Evolutionary conservation across 331 rosid species (phyloP).

Genomic region (Acacia concinna): DNA sequence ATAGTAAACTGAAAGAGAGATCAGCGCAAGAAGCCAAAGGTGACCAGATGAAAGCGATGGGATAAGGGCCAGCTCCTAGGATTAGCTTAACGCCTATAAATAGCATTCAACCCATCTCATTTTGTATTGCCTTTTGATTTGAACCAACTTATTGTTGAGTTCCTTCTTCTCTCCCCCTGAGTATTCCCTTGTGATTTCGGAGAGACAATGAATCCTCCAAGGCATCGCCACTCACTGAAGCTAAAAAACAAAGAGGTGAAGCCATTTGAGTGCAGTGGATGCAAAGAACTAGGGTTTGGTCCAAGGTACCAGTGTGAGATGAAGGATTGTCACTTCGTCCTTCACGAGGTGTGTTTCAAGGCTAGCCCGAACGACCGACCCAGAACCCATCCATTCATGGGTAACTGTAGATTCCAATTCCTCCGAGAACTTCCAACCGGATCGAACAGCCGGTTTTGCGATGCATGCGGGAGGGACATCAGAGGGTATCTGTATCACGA

Average conservation of each 20-base stretch:
- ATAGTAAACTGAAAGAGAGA: neutral
- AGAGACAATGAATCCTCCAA: neutral
- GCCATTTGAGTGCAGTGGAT: neutral
- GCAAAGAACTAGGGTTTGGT: neutral
- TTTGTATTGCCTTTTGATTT: no score
- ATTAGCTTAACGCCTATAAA: no score
- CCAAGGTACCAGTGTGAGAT: neutral
- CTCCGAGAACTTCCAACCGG: neutral
- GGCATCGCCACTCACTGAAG: neutral
- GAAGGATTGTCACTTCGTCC: neutral
- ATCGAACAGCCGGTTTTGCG: neutral
- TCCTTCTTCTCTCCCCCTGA: no score
- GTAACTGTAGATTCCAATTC: neutral
- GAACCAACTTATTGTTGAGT: no score
- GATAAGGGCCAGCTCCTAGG: no score
- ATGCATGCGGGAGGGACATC: neutral
- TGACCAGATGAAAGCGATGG: no score
- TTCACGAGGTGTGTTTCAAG: neutral
- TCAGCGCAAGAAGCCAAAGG: no score
- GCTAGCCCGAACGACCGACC: neutral
- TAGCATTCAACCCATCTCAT: no score
- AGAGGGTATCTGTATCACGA: neutral
- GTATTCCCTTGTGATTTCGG: neutral
- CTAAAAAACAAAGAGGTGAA: neutral
- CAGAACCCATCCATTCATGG: neutral